Evolutionary conservation across 257 asterid species (phyloP), one percentile per base, ranked within the genome.

Genomic region (Penstemon davidsonii): DNA sequence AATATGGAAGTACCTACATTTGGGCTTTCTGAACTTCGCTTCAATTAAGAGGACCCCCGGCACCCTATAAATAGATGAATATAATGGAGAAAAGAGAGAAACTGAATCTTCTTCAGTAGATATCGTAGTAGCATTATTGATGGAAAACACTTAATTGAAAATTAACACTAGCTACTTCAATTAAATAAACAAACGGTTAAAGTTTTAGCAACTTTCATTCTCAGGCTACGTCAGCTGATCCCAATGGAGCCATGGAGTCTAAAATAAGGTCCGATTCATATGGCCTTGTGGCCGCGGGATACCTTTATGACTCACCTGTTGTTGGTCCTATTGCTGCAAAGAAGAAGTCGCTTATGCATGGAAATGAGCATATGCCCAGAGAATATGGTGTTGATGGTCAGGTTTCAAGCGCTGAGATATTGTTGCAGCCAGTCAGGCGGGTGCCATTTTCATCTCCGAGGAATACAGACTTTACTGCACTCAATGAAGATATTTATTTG

Each of bases 311-410:
- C 44, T 68, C 80, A 4, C 75, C 79, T 56, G 62, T 58, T 18
- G 79, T 75, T 75, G 85, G 78, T 68, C 75, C 76, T 44, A 25
- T 25, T 25, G 46, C 80, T 58, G 62, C 85, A 41, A 93, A 84
- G 78, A 54, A 65, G 39, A 52, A 67, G 75, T 52, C 92, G 18
- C 58, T 69, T 66, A 40, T 65, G 79, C 88, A 83, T 66, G 90
- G 76, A 68, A 91, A 85, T 65, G 96, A 90, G 66, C 80, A 83
- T 84, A 60, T 78, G 72, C 76, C 90, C 55, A 75, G 85, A 74
- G 95, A 86, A 67, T 84, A 80, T 80, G 82, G 76, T 69, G 72
- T 67, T 54, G 96, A 83, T 75, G 88, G 91, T 59, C 96, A 83
- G 73, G 62, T 70, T 5, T 74, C 87, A 57, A 70, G 78, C 67